Evolutionary conservation across 164 flowering plant species (phyloP).

Genomic region (Macadamia integrifolia): DNA sequence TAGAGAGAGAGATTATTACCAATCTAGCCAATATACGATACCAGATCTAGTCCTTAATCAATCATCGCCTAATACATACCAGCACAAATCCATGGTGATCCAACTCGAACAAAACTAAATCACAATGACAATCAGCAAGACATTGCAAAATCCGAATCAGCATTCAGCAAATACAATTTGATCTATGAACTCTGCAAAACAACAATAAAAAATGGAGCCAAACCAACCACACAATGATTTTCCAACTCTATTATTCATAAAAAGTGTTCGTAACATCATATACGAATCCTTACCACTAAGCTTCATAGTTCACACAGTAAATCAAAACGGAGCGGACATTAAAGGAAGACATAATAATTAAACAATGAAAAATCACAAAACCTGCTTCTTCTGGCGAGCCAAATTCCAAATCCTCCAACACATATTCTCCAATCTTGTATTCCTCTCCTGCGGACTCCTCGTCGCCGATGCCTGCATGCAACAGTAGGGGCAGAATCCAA

Average conservation of each 20-base stretch:
- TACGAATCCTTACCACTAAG: neutral
- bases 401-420: constrained; percentile 99
- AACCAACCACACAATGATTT: neutral
- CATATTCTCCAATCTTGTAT: constrained; percentile 97
- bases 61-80: neutral
- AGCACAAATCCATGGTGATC: neutral
- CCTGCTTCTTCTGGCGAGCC: constrained; percentile 98
- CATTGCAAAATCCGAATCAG: neutral
- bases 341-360: neutral
- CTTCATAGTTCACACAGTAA: neutral
- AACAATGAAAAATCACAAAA: constrained; percentile 11
- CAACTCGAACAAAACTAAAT: neutral
- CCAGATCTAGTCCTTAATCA: neutral
- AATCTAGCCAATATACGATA: too few relatives aligned
- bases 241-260: neutral
- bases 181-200: neutral
- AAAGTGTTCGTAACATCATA: neutral
- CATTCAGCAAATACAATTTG: neutral
- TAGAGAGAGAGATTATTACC: too few relatives aligned
- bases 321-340: neutral
- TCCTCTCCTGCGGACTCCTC: constrained; percentile 98
- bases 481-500: constrained; percentile 2
- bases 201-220: neutral
- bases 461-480: constrained; percentile 60
- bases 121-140: neutral